phyloP scores from a whole-genome alignment of 73 alveolate species.

The Tetrahymena elliotti region DNA sequence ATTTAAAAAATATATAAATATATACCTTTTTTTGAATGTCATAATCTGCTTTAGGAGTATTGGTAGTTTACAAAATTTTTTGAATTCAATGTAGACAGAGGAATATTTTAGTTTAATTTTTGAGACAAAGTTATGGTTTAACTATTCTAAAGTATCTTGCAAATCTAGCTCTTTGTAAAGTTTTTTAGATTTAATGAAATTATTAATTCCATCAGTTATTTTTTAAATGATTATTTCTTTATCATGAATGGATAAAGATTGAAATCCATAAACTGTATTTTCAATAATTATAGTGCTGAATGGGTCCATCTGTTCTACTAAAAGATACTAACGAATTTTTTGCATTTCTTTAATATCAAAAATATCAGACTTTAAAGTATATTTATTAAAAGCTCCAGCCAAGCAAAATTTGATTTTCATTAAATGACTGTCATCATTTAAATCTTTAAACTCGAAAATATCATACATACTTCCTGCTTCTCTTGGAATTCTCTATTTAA shows the following conservation, averaged over 20 bases:
- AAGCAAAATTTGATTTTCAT: background rate
- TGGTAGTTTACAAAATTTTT: background rate
- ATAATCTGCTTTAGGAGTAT: background rate
- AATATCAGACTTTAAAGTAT: background rate
- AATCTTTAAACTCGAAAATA: background rate
- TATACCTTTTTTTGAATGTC: background rate
- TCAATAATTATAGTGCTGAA: background rate
- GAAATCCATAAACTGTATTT: background rate
- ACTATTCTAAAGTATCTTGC: background rate
- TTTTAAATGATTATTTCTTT: background rate
- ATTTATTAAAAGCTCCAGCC: background rate
- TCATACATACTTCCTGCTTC: background rate
- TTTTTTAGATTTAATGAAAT: background rate
- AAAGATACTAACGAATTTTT: background rate
- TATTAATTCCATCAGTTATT: background rate
- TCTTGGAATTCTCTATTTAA: background rate
- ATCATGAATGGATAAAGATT: background rate
- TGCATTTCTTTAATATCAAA: background rate
- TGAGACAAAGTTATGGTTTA: background rate
- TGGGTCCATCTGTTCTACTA: background rate
- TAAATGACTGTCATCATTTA: background rate
- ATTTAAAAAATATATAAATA: background rate
- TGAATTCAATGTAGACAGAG: background rate
- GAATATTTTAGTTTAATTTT: background rate
- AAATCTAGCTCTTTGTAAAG: background rate